A percentile compares a stretch with the other conserved stretches of the same genome.
These are phyloP conservation scores for Didymella pinodella DNA, from an alignment of 2,329 filamentous ascomycete genomes.

Conservation along the genomic window DNA sequence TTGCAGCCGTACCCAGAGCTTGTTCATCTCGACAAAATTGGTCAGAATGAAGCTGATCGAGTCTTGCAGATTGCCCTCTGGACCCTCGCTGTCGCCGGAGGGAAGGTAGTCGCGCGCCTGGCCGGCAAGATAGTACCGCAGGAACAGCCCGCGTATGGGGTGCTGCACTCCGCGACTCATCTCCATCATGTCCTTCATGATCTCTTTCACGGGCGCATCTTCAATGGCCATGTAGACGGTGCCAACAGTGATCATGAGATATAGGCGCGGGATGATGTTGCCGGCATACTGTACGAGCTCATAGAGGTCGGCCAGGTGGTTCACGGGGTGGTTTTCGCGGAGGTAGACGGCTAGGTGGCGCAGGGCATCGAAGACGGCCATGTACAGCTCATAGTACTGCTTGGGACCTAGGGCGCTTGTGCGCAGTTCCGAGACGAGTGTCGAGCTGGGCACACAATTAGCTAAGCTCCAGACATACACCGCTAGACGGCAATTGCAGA, in stretches of 20 bases:
- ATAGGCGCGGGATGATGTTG: conserved; percentile 94
- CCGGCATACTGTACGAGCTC: conserved; percentile 98
- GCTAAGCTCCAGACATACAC: background rate
- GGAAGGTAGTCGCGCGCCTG: conserved; percentile 92
- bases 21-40: conserved; percentile 99
- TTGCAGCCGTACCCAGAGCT: conserved; percentile 96
- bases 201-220: conserved; percentile 97
- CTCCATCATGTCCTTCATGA: conserved; percentile 99
- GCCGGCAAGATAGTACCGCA: conserved; percentile 94
- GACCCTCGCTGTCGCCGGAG: conserved; percentile 81
- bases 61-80: conserved; percentile 94
- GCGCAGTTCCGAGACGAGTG: conserved; percentile 95
- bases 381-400: conserved; percentile 99
- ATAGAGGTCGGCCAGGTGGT: conserved; percentile 97
- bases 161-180: conserved; percentile 99
- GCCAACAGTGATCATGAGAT: conserved; percentile 98
- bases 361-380: conserved; percentile 97
- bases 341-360: conserved; percentile 96
- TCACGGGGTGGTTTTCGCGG: conserved; percentile 95
- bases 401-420: conserved; percentile 98
- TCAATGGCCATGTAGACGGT: conserved; percentile 99
- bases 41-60: conserved; percentile 98
- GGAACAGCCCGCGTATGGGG: conserved; percentile 90
- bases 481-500: too few relatives aligned
- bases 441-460: conserved; percentile 71